These are phyloP conservation scores for Suhomyces ambrosiae DNA, from an alignment of 1,139 yeast genomes.

Conservation along the genomic window DNA sequence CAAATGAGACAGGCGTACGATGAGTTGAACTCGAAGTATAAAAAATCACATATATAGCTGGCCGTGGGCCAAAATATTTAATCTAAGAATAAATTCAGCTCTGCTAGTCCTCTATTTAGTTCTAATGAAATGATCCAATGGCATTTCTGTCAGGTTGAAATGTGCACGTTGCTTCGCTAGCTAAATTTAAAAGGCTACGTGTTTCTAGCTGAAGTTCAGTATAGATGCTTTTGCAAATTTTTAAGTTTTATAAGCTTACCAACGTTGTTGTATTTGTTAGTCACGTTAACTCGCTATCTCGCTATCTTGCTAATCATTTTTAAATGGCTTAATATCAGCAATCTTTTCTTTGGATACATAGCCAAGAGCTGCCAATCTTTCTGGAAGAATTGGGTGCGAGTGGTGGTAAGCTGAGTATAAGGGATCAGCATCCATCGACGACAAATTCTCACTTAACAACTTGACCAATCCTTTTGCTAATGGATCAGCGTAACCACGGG, in stretches of 20 bases:
- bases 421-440: constrained; percentile 86
- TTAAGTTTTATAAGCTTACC: no score
- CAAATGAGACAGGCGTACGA: constrained; percentile 68
- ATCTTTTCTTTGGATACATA: constrained; percentile 50
- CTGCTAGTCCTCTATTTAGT: no score
- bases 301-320: constrained; percentile 13
- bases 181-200: no score
- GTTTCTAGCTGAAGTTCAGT: no score
- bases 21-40: constrained; percentile 37
- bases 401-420: constrained; percentile 85
- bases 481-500: constrained; percentile 68
- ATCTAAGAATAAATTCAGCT: no score
- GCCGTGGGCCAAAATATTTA: no score
- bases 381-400: constrained; percentile 89
- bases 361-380: constrained; percentile 77
- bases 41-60: constrained; percentile 9
- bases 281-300: no score
- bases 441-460: constrained; percentile 76
- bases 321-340: constrained; percentile 14
- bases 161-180: no score
- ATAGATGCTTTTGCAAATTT: no score
- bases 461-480: constrained; percentile 74
- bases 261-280: no score
- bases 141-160: no score
- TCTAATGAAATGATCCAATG: no score